Evolutionary conservation across 768 basidiomycete species (phyloP), one percentile per base, ranked within the genome.

Genomic region (Mycena vulgaris): DNA sequence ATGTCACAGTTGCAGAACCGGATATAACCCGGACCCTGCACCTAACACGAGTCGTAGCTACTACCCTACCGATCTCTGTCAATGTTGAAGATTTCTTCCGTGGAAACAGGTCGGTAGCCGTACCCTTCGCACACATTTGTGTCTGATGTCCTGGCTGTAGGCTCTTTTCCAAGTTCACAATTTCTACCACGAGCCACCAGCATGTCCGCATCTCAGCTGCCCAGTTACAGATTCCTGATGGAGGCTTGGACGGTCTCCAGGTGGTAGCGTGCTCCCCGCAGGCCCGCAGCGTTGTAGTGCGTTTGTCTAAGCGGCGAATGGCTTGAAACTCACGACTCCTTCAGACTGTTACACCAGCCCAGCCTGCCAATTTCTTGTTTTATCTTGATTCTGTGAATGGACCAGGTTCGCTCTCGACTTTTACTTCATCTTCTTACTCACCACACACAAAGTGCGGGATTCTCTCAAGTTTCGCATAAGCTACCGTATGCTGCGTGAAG

Each of bases 31-130:
- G 95, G 40, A 87, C 79, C 7, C 78, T 95, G 30, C 84, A 82
- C 42, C 83, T 89, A 33, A 85, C 88, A 16, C 86, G 88, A 66
- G 79, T 85, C 3, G 83, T 97, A 5, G 84, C 87, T 17, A 90
- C 92, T 9, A 87, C 92, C 0, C 84, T 98, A 5, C 97, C 97
- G 0, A 85, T 99, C 49, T 89, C 93, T 3, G 94, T 98, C 66
- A 98, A 97, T 66, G 97, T 99, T 0, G 94, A 98, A 80, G 98
- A 99, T 78, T 97, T 95, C 80, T 98, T 99, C 85, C 90, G 97
- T 25, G 92, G 93, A 30, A 85, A 89, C 64, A 91, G 90, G 97
- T 96, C 40, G 49, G 86, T 63, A 45, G 11, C 16, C n/a, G 10
- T 17, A 35, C 39, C 8, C 61, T 37, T 66, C 48, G 25, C 47